Evolutionary conservation across 768 basidiomycete species (phyloP).

Genomic region (Tulasnella sp.): DNA sequence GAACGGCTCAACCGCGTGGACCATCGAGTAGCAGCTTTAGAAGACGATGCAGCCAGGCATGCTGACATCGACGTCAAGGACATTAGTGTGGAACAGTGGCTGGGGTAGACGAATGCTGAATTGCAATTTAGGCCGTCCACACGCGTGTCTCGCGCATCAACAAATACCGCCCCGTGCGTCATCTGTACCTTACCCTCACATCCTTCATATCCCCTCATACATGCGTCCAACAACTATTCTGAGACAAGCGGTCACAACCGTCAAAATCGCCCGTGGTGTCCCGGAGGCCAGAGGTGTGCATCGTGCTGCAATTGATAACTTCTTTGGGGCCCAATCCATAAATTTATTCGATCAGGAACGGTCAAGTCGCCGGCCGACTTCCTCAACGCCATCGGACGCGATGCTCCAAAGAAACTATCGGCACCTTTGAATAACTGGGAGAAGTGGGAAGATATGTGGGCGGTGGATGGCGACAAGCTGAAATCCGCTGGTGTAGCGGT

Average conservation of each 20-base stretch:
- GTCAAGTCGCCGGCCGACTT: conserved; percentile 53
- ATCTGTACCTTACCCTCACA: too few species aligned
- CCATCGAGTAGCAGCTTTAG: too few species aligned
- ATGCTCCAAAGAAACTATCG: conserved; percentile 51
- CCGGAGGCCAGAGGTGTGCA: conserved; percentile 2
- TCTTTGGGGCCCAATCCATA: not conserved
- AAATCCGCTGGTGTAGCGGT: conserved; percentile 56
- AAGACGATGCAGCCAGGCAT: too few species aligned
- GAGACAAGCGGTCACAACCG: not conserved
- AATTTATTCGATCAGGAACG: conserved; percentile 30
- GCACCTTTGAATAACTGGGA: conserved; percentile 28
- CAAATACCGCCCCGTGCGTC: too few species aligned
- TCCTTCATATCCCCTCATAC: too few species aligned
- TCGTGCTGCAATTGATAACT: not conserved
- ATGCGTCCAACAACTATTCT: not conserved
- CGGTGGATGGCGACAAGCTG: conserved; percentile 43
- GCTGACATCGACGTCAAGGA: too few species aligned
- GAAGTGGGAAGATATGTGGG: conserved; percentile 68
- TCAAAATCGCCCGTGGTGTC: not conserved
- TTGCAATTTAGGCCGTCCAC: too few species aligned
- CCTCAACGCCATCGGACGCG: conserved; percentile 63
- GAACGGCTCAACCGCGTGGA: too few species aligned
- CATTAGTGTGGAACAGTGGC: too few species aligned
- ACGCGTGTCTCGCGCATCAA: too few species aligned
- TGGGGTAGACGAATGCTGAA: too few species aligned